A percentile compares a stretch with the other conserved stretches of the same genome.
Conservation (phyloP, 73 alveolate species). For the Urostyla sp. region DNA sequence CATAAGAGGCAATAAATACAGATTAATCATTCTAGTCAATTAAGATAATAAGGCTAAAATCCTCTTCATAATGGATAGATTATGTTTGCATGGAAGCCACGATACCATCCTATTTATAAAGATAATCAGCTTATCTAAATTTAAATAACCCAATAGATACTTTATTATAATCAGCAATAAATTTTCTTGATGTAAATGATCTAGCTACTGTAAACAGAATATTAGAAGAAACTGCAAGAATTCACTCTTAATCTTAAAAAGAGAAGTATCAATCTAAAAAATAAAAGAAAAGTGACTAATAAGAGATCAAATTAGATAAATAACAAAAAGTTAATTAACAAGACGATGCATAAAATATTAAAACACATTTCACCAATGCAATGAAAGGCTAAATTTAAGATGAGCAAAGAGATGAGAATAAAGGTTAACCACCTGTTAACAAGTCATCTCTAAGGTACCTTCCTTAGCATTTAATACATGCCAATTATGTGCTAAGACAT, state of each 20-base stretch:
- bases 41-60: conserved; percentile 18
- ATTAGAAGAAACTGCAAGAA: conserved; percentile 65
- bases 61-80: conserved; percentile 59
- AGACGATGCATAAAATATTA: conserved; percentile 30
- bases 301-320: neutral
- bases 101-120: conserved; percentile 37
- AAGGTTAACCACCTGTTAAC: conserved; percentile 1
- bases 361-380: conserved; percentile 40
- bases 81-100: conserved; percentile 39
- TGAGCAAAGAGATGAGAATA: conserved; percentile 19
- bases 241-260: conserved; percentile 32
- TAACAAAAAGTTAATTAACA: neutral
- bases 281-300: conserved; percentile 7
- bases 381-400: conserved; percentile 30
- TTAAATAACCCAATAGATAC: conserved; percentile 64
- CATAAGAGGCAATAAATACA: conserved; percentile 19
- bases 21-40: conserved; percentile 20
- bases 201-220: conserved; percentile 63
- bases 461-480: conserved; percentile 67
- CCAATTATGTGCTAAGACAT: conserved; percentile 68
- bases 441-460: conserved; percentile 21
- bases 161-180: conserved; percentile 54
- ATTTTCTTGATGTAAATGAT: conserved; percentile 67
- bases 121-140: conserved; percentile 47
- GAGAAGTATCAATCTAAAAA: conserved; percentile 16